These are phyloP conservation scores for Rhynchosporium agropyri DNA, from an alignment of 2,329 filamentous ascomycete species.

Conservation along the genomic window DNA sequence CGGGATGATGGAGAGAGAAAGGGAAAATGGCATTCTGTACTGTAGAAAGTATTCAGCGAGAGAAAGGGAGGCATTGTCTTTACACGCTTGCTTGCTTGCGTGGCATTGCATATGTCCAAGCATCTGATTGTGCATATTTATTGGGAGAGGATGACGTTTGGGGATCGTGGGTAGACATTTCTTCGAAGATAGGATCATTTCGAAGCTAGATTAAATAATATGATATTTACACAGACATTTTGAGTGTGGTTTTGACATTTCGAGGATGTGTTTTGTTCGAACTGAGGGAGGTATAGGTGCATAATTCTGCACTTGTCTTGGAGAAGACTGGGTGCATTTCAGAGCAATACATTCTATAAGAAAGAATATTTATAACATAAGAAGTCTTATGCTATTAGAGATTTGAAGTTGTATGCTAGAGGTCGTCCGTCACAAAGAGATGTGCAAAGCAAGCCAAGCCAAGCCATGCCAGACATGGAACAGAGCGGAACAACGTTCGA, in stretches of 20 bases:
- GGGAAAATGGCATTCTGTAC: slow-evolving; percentile 1
- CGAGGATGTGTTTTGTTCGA: too few relatives aligned
- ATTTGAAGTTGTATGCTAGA: too few relatives aligned
- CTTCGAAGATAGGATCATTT: not conserved
- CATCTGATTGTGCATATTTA: slow-evolving; percentile 14
- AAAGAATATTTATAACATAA: too few relatives aligned
- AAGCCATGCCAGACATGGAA: too few relatives aligned
- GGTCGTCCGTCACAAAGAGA: too few relatives aligned
- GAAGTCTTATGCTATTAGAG: too few relatives aligned
- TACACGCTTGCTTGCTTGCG: too few relatives aligned
- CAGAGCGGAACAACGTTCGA: not conserved
- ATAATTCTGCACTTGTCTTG: too few relatives aligned
- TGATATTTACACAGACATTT: not conserved
- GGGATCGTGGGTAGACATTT: not conserved
- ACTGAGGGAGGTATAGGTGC: too few relatives aligned
- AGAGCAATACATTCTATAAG: too few relatives aligned
- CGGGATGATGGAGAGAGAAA: not conserved
- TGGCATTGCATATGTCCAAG: not conserved
- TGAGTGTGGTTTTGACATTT: not conserved
- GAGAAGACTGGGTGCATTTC: too few relatives aligned
- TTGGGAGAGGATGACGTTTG: not conserved
- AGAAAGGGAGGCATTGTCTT: not conserved
- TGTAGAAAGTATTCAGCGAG: slow-evolving; percentile 2
- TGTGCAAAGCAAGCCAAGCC: too few relatives aligned
- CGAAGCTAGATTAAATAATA: not conserved